These are phyloP conservation scores for Trametes hirsuta DNA, from an alignment of 1,284 basidiomycete genomes.

Conservation along the genomic window DNA sequence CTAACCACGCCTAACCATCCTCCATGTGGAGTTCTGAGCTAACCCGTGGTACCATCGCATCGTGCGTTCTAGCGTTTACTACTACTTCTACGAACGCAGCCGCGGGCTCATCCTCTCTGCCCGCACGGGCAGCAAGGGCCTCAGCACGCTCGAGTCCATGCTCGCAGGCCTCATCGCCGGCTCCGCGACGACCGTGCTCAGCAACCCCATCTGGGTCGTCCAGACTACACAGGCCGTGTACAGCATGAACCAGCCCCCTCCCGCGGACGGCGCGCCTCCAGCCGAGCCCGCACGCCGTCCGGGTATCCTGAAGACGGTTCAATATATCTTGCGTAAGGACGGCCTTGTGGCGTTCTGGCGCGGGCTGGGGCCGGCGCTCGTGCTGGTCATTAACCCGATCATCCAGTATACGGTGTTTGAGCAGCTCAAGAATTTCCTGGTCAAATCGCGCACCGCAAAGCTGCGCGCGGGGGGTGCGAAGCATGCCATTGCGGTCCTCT, in stretches of 20 bases:
- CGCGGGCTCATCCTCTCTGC: conserved; percentile 60
- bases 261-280: conserved; percentile 33
- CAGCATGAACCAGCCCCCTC: conserved; percentile 44
- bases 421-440: conserved; percentile 82
- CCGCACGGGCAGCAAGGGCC: conserved; percentile 62
- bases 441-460: conserved; percentile 60
- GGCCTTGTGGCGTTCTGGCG: conserved; percentile 88
- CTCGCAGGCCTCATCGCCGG: conserved; percentile 86
- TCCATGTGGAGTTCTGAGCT: background rate
- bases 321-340: conserved; percentile 76
- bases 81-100: conserved; percentile 82
- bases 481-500: conserved; percentile 52
- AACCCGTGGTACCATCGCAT: background rate
- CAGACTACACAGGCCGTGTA: conserved; percentile 90
- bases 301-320: conserved; percentile 70
- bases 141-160: conserved; percentile 89
- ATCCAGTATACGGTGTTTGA: conserved; percentile 88
- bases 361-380: conserved; percentile 93
- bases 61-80: conserved; percentile 62
- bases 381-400: conserved; percentile 95
- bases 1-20: background rate
- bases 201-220: conserved; percentile 97
- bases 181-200: conserved; percentile 87
- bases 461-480: conserved; percentile 50
- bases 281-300: conserved; percentile 42